Conservation (phyloP, 2,329 filamentous ascomycete genomes). For the Exserohilum turcica region DNA sequence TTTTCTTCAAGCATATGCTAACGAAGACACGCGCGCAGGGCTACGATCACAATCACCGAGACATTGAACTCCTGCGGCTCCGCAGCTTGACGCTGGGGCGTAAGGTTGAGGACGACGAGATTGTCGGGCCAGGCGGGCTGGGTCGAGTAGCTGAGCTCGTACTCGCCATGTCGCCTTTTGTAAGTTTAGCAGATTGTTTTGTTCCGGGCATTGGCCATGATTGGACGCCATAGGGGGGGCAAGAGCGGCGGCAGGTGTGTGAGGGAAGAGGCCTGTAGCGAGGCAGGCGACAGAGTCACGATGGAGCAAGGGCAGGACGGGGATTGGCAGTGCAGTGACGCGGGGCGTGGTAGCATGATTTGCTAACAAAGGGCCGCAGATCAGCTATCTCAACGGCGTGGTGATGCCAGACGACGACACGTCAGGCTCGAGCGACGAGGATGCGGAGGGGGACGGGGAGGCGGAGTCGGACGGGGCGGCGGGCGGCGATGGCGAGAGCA, state of each 20-base stretch:
- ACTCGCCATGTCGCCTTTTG: slow-evolving; percentile 74
- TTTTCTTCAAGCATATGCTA: no score
- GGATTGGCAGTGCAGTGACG: slow-evolving; percentile 44
- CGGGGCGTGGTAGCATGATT: slow-evolving; percentile 16
- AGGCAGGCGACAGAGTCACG: slow-evolving; percentile 18
- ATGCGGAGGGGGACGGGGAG: slow-evolving; percentile 28
- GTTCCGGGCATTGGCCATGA: background rate
- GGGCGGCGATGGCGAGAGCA: slow-evolving; percentile 33
- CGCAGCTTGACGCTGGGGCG: slow-evolving; percentile 76
- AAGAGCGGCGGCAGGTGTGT: slow-evolving; percentile 3
- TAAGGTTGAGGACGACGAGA: slow-evolving; percentile 66
- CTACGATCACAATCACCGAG: slow-evolving; percentile 72
- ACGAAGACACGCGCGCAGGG: slow-evolving; percentile 62
- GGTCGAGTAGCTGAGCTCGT: slow-evolving; percentile 69
- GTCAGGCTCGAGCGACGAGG: slow-evolving; percentile 38
- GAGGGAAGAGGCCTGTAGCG: slow-evolving; percentile 27
- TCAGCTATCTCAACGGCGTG: slow-evolving; percentile 57
- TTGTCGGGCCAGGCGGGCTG: slow-evolving; percentile 67
- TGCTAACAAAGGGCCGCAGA: slow-evolving; percentile 46
- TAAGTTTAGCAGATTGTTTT: slow-evolving; percentile 57
- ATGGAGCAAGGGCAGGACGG: slow-evolving; percentile 24
- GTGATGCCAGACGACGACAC: slow-evolving; percentile 55
- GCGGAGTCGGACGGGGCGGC: slow-evolving; percentile 23
- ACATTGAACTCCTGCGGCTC: slow-evolving; percentile 81
- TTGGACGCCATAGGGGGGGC: slow-evolving; percentile 6